phyloP scores from a whole-genome alignment of 805 yeast genomes.

The Tetrapisispora pingtungensis region DNA sequence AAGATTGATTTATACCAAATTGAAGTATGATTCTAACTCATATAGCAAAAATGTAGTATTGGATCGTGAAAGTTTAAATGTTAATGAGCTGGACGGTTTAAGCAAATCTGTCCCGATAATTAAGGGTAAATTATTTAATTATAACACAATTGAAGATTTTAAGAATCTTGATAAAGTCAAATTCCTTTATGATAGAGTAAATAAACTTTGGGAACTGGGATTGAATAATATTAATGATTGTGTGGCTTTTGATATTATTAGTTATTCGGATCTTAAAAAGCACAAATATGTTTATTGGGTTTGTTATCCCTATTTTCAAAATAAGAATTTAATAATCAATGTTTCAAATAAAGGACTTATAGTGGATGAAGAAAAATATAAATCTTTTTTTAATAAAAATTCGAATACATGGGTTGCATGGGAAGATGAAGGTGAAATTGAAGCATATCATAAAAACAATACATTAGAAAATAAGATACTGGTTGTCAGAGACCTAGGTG shows the following conservation, averaged over 20 bases:
- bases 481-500: constrained; percentile 34
- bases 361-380: constrained; percentile 3
- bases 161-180: constrained; percentile 53
- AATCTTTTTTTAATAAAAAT: constrained; percentile 14
- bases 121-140: constrained; percentile 42
- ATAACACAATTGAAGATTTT: constrained; percentile 82
- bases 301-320: constrained; percentile 56
- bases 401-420: constrained; percentile 23
- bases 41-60: constrained; percentile 16
- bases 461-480: constrained; percentile 14
- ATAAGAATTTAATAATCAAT: constrained; percentile 4
- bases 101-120: constrained; percentile 6
- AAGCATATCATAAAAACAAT: constrained; percentile 8
- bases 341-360: neutral
- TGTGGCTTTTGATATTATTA: constrained; percentile 39
- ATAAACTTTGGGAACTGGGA: constrained; percentile 19
- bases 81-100: constrained; percentile 12
- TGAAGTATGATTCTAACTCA: constrained; percentile 17
- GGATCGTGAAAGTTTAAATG: constrained; percentile 24
- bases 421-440: constrained; percentile 12
- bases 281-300: constrained; percentile 87
- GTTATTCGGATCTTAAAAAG: constrained; percentile 84
- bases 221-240: constrained; percentile 23
- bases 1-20: constrained; percentile 20
- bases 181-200: constrained; percentile 39